Evolutionary conservation across 208 protist species (phyloP).

Genomic region (Histomonas meleagridis): DNA sequence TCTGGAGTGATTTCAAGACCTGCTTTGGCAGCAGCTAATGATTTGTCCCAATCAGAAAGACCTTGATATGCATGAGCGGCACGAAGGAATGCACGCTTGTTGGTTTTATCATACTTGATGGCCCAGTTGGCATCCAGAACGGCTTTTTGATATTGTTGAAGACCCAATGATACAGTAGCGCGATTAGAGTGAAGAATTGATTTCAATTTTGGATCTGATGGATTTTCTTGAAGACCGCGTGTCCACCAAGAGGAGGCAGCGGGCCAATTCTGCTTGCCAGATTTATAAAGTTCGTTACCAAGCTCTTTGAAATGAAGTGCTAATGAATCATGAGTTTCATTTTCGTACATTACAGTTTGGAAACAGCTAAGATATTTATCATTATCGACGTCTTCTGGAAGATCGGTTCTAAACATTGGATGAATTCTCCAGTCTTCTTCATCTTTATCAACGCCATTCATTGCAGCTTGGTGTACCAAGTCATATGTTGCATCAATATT

Average conservation of each 20-base stretch:
- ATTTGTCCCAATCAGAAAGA: conserved; percentile 7
- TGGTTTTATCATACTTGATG: not conserved
- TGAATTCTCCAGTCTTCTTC: not conserved
- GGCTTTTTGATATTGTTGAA: conserved; percentile 4
- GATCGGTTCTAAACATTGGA: not conserved
- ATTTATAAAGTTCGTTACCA: not conserved
- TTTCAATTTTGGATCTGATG: not conserved
- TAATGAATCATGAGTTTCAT: not conserved
- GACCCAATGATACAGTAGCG: not conserved
- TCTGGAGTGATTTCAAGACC: not conserved
- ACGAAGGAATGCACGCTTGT: not conserved
- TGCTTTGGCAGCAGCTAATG: not conserved
- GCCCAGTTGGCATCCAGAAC: conserved; percentile 8
- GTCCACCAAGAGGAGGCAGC: not conserved
- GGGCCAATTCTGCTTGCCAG: not conserved
- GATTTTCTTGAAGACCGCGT: not conserved
- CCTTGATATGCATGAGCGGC: conserved; percentile 34
- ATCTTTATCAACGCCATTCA: not conserved
- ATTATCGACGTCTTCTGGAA: not conserved
- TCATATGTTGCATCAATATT: conserved; percentile 31
- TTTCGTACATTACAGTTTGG: not conserved
- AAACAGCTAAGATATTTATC: not conserved
- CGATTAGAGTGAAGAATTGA: not conserved
- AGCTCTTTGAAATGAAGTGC: conserved; percentile 17
- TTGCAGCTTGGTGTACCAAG: not conserved